Evolutionary conservation across 2,329 filamentous ascomycete species (phyloP).

Genomic region (Talaromyces sp.): DNA sequence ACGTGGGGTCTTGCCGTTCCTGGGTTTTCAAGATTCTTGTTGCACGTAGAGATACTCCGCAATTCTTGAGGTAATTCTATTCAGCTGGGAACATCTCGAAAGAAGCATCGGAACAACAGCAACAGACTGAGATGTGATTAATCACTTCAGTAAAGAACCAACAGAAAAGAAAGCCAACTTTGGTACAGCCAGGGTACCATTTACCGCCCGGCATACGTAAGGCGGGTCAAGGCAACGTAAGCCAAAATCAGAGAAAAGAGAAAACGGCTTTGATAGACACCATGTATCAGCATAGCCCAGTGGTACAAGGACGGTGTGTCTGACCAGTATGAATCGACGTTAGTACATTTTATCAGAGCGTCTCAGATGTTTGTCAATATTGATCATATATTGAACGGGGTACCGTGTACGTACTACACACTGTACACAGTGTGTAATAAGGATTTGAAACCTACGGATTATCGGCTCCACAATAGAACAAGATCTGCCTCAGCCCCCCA

Average conservation of each 20-base stretch:
- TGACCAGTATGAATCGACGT: not conserved
- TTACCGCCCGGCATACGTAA: conserved; percentile 6
- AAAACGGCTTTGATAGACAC: not conserved
- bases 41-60: not conserved
- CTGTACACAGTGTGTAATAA: no score
- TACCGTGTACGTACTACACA: no score
- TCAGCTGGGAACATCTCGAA: not conserved
- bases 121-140: not conserved
- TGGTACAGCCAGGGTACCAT: not conserved
- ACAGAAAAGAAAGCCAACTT: not conserved
- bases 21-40: not conserved
- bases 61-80: not conserved
- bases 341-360: not conserved
- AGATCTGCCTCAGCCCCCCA: not conserved
- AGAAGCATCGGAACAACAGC: not conserved
- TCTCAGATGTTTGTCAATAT: not conserved
- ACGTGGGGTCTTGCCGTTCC: not conserved
- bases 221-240: not conserved
- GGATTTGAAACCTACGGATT: not conserved
- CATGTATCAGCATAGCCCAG: not conserved
- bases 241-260: not conserved
- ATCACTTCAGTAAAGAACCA: not conserved
- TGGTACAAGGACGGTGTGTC: not conserved
- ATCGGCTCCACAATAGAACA: not conserved
- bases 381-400: not conserved